Evolutionary conservation across 129 eudicot species (phyloP).

Genomic region (Centella asiatica): DNA sequence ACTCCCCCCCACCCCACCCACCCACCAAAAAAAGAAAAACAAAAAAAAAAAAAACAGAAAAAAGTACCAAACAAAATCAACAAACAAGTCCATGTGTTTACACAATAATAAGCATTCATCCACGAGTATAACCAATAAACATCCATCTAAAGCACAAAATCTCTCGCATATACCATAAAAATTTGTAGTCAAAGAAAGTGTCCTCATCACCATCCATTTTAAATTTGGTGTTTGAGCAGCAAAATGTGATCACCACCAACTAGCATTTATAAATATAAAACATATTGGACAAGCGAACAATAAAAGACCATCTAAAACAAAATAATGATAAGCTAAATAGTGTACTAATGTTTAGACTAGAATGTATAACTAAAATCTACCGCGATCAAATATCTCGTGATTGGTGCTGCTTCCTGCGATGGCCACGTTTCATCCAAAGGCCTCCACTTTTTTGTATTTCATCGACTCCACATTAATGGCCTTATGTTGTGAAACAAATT

Average conservation of each 20-base stretch:
- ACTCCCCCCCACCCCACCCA: too few relatives aligned
- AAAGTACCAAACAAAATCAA: too few relatives aligned
- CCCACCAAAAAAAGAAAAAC: too few relatives aligned
- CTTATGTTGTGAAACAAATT: background rate
- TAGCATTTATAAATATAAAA: too few relatives aligned
- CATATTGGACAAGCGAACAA: background rate
- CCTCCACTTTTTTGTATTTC: background rate
- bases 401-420: background rate
- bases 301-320: background rate
- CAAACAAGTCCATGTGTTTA: too few relatives aligned
- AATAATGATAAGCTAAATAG: background rate
- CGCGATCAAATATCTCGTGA: background rate
- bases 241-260: background rate
- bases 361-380: too few relatives aligned
- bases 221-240: background rate
- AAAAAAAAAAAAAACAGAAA: too few relatives aligned
- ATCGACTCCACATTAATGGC: background rate
- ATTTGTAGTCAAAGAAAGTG: background rate
- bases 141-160: background rate
- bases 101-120: too few relatives aligned
- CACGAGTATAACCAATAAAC: too few relatives aligned
- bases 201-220: background rate
- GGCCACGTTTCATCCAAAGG: background rate
- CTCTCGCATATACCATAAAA: background rate
- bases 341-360: too few relatives aligned